Conservation (phyloP, 306 rosid species). For the Corylus avellana region DNA sequence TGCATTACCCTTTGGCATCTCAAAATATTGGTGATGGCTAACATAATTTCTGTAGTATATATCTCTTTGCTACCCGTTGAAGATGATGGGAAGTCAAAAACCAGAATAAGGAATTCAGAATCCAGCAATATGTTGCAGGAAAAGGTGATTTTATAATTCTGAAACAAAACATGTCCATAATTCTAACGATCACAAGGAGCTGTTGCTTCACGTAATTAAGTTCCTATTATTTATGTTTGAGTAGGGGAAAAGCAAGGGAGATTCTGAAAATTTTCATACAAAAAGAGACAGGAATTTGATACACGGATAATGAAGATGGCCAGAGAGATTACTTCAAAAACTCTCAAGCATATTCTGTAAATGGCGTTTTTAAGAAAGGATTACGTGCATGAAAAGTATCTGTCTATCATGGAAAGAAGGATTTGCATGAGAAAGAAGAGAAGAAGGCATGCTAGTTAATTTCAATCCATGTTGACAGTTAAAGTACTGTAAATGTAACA, state of each 20-base stretch:
- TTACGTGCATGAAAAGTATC: slow-evolving; percentile 45
- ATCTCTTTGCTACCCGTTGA: not conserved
- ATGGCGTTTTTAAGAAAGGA: slow-evolving; percentile 15
- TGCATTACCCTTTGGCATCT: slow-evolving; percentile 41
- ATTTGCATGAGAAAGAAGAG: slow-evolving; percentile 27
- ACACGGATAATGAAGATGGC: slow-evolving; percentile 24
- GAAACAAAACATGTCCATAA: not conserved
- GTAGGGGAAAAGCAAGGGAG: slow-evolving; percentile 49
- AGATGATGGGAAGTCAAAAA: not conserved
- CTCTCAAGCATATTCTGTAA: slow-evolving; percentile 53
- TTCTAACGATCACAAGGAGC: slow-evolving; percentile 25
- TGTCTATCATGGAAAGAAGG: slow-evolving; percentile 15
- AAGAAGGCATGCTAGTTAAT: not conserved
- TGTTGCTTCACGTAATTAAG: slow-evolving; percentile 42
- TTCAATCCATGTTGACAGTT: slow-evolving; percentile 25
- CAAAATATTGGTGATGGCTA: slow-evolving; percentile 28
- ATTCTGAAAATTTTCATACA: slow-evolving; percentile 28
- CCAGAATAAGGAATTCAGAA: not conserved
- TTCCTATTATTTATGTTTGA: slow-evolving; percentile 44
- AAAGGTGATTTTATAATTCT: not conserved
- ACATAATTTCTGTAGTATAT: slow-evolving; percentile 30
- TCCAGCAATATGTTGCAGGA: not conserved
- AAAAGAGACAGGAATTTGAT: slow-evolving; percentile 31
- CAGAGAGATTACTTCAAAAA: slow-evolving; percentile 40
- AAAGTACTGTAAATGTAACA: slow-evolving; percentile 24